Conservation (phyloP, 2,329 filamentous ascomycete species). For the Trichoderma guizhouense region DNA sequence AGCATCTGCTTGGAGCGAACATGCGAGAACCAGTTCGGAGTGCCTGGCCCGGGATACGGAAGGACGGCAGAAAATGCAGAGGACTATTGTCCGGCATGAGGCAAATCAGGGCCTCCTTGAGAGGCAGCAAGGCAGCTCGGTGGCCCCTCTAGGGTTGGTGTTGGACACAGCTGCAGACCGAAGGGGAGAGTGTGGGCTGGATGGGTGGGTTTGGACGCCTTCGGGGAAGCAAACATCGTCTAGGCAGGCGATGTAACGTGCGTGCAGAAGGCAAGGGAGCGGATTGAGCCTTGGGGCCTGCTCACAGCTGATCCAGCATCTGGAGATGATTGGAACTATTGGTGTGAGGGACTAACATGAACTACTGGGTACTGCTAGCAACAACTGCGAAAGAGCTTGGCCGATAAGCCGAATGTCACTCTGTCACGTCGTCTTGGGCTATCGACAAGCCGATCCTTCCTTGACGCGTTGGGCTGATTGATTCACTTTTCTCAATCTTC, state of each 20-base stretch:
- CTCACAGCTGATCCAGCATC: background rate
- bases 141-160: conserved; percentile 4
- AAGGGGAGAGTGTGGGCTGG: background rate
- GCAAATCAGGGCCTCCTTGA: background rate
- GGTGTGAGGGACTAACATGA: background rate
- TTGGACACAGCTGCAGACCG: background rate
- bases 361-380: background rate
- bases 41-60: background rate
- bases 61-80: background rate
- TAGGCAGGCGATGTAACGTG: conserved; percentile 3
- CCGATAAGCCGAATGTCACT: background rate
- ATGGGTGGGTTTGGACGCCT: background rate
- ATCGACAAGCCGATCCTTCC: background rate
- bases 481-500: background rate
- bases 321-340: background rate
- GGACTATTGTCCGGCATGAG: background rate
- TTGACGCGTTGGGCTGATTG: background rate
- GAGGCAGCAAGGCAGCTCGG: background rate
- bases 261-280: background rate
- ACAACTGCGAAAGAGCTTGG: background rate
- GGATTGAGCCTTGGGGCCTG: background rate
- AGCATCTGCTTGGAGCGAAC: conserved; percentile 8
- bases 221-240: background rate
- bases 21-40: background rate
- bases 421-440: background rate